Evolutionary conservation across 768 basidiomycete genomes (phyloP).

Genomic region (Trametes meyenii): DNA sequence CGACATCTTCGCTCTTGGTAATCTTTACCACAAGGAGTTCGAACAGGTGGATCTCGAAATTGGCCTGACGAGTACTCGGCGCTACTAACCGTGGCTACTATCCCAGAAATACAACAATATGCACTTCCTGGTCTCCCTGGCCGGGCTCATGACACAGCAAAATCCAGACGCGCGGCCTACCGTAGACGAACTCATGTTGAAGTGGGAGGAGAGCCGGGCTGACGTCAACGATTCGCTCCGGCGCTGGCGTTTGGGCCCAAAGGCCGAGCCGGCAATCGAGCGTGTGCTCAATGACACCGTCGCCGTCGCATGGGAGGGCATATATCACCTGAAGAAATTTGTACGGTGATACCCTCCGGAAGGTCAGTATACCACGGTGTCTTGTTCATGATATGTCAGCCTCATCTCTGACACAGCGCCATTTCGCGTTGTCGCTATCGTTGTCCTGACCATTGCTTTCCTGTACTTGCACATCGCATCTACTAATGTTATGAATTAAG

Average conservation of each 20-base stretch:
- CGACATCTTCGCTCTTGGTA: slow-evolving; percentile 29
- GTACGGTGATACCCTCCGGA: not conserved
- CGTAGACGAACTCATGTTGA: not conserved
- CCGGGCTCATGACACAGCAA: not conserved
- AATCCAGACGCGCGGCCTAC: not conserved
- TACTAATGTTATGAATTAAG: no score
- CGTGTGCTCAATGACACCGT: slow-evolving; percentile 27
- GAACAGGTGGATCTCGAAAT: slow-evolving; percentile 15
- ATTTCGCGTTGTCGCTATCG: no score
- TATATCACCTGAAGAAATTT: slow-evolving; percentile 13
- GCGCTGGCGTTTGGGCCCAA: slow-evolving; percentile 17
- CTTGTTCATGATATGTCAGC: no score
- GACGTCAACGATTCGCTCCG: not conserved
- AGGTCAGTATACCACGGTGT: no score
- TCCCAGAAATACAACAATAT: not conserved
- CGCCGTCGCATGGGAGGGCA: slow-evolving; percentile 17
- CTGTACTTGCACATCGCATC: no score
- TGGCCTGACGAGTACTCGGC: not conserved
- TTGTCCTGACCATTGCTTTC: no score
- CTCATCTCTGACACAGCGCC: no score
- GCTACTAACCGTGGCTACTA: not conserved
- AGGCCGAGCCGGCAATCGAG: slow-evolving; percentile 10
- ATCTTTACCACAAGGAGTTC: slow-evolving; percentile 27
- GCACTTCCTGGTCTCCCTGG: not conserved
- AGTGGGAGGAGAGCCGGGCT: not conserved